These are phyloP conservation scores for Ustilago loliicola DNA, from an alignment of 1,284 basidiomycete genomes.

Conservation along the genomic window DNA sequence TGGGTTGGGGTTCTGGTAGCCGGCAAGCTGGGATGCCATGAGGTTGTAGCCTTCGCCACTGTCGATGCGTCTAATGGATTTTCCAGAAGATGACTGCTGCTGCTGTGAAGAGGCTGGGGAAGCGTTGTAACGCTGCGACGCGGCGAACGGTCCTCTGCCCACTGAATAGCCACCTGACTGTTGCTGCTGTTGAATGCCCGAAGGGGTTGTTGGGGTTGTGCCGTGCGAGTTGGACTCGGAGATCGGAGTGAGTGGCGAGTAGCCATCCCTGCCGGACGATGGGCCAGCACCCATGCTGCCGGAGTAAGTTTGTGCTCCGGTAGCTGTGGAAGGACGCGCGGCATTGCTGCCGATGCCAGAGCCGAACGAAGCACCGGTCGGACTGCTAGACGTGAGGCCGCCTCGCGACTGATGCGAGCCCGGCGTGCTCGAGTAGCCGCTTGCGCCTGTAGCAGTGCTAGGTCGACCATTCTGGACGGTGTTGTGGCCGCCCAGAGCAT, in stretches of 20 bases:
- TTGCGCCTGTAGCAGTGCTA: conserved; percentile 59
- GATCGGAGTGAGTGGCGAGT: conserved; percentile 57
- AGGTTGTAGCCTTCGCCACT: conserved; percentile 46
- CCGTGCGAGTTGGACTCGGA: conserved; percentile 48
- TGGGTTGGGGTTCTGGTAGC: conserved; percentile 30
- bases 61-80: conserved; percentile 39
- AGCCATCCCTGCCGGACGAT: conserved; percentile 17
- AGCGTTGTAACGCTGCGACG: conserved; percentile 34
- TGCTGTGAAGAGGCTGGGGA: conserved; percentile 34
- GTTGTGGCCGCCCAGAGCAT: conserved; percentile 18
- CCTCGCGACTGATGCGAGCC: conserved; percentile 15
- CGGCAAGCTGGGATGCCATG: conserved; percentile 21
- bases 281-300: conserved; percentile 9
- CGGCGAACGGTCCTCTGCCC: conserved; percentile 57
- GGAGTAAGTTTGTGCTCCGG: conserved; percentile 35
- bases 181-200: conserved; percentile 39
- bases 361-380: conserved; percentile 39
- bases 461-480: conserved; percentile 35
- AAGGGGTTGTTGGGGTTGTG: conserved; percentile 46
- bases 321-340: conserved; percentile 52
- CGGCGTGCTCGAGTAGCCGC: conserved; percentile 24
- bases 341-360: conserved; percentile 5
- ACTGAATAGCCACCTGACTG: conserved; percentile 57
- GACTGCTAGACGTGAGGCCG: conserved; percentile 32
- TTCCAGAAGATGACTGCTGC: conserved; percentile 21